Conservation (phyloP, 2,329 filamentous ascomycete genomes). For the Emmonsiellopsis sp. region DNA sequence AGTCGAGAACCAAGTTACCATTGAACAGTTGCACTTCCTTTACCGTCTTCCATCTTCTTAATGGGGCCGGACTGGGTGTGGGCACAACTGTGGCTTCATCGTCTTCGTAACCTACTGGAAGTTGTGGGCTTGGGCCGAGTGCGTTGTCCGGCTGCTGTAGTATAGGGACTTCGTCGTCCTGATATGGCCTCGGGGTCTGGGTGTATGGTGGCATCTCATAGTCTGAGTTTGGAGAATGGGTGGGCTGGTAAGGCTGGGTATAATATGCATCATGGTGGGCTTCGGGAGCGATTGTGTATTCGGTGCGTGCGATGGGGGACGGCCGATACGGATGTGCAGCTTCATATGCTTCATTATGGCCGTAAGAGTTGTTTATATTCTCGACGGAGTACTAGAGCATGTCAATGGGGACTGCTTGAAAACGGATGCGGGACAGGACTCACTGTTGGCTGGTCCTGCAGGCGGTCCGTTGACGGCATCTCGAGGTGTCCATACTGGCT, state of each 20-base stretch:
- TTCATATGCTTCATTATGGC: constrained; percentile 54
- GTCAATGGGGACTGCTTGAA: not conserved
- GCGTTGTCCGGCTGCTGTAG: constrained; percentile 51
- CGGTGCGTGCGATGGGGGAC: constrained; percentile 45
- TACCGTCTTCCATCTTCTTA: constrained; percentile 94
- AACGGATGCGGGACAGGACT: constrained; percentile 27
- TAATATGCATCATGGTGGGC: constrained; percentile 83
- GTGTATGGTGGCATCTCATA: constrained; percentile 48
- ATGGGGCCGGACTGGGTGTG: constrained; percentile 47
- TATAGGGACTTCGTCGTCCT: constrained; percentile 69
- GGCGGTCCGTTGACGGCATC: constrained; percentile 63
- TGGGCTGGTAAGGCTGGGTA: constrained; percentile 69
- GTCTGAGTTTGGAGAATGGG: constrained; percentile 45
- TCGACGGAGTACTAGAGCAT: constrained; percentile 56
- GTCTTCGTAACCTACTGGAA: constrained; percentile 33
- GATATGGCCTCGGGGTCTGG: constrained; percentile 46
- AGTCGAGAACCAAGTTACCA: constrained; percentile 93
- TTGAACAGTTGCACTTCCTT: constrained; percentile 97
- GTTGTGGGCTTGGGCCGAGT: constrained; percentile 49
- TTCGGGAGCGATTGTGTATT: constrained; percentile 72
- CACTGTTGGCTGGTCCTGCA: constrained; percentile 78
- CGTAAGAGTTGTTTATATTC: constrained; percentile 54
- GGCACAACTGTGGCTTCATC: constrained; percentile 20
- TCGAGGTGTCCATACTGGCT: constrained; percentile 51
- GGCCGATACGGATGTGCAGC: constrained; percentile 36